Base-by-base conservation (phyloP, 2,329 filamentous ascomycete genomes). In the Ilyonectria mors-panacis region DNA sequence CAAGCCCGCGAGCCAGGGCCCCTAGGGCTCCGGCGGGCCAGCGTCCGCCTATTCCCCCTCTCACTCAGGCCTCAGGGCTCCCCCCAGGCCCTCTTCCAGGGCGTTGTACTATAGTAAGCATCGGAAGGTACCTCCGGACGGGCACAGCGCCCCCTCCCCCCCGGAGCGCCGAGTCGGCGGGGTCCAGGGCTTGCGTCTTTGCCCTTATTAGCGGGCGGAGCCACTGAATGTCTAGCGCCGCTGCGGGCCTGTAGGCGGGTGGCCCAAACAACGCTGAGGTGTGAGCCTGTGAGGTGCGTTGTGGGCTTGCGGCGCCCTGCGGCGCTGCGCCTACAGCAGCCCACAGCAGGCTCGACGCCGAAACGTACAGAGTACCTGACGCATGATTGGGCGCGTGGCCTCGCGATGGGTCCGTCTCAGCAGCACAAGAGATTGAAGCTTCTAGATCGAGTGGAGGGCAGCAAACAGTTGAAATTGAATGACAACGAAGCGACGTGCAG, bases 191-290 rank as follows among this genome's bases (percentile, higher is more conserved):
- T 56, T 65, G 58, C 62, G 66, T 67, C 45, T 70, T 56, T 71
- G 51, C 63, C 65, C 70, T 71, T 67, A 71, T 76, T 73, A 76
- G 73, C 65, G 69, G 69, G 71, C 68, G 71, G 71, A 69, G 69
- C 57, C 69, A 73, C 75, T 73, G 70, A 65, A 67, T 26, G 63
- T 66, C 68, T 75, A 77, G 73, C 72, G 75, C 73, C 66, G 51
- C 70, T 66, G 73, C 71, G 68, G 72, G 73, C 69, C 72, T 72
- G 61, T 56, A 61, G 67, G 67, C 60, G 54, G 57, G 44, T 33
- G 64, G 47, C 65, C 65, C 70, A 74, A 62, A 66, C 69, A 65
- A 37, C 63, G 62, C 67, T 67, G 61, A 54, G 58, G 21, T 59
- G 56, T 44, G 50, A 21, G 28, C 50, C 50, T 61, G 42, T 53